phyloP scores from a whole-genome alignment of 2,329 filamentous ascomycete species.

The Periconia sp. region DNA sequence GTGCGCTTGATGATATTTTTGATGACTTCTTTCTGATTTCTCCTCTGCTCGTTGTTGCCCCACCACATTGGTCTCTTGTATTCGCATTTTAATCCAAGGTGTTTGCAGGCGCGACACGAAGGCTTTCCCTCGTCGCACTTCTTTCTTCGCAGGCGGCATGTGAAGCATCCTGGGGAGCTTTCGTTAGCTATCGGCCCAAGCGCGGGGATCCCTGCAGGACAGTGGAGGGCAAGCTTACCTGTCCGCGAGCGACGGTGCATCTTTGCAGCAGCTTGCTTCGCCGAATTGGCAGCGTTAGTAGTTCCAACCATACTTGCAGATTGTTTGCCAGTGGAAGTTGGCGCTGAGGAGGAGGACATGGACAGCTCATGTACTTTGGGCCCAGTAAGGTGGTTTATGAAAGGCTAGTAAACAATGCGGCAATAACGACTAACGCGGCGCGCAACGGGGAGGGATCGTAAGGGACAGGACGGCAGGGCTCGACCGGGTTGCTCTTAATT shows the following conservation, averaged over 20 bases:
- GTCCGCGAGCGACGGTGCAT: conserved; percentile 94
- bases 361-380: conserved; percentile 51
- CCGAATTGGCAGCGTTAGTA: conserved; percentile 56
- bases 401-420: conserved; percentile 49
- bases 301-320: conserved; percentile 58
- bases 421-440: conserved; percentile 49
- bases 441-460: conserved; percentile 49
- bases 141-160: conserved; percentile 70
- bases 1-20: conserved; percentile 98
- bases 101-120: conserved; percentile 68
- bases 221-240: conserved; percentile 66
- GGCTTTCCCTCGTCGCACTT: conserved; percentile 73
- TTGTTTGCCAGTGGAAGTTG: conserved; percentile 49
- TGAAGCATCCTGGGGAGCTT: conserved; percentile 65
- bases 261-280: conserved; percentile 70
- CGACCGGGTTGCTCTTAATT: conserved; percentile 50
- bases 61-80: conserved; percentile 98
- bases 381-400: conserved; percentile 47
- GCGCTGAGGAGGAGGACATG: conserved; percentile 56
- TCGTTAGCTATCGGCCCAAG: conserved; percentile 45
- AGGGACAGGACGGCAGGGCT: conserved; percentile 50
- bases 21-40: conserved; percentile 90
- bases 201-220: conserved; percentile 44
- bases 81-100: conserved; percentile 86
- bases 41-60: conserved; percentile 87